Percentiles rank a stretch among this genome's conserved stretches.
Conservation (phyloP, 2,329 filamentous ascomycete species). For the Calycina marina region DNA sequence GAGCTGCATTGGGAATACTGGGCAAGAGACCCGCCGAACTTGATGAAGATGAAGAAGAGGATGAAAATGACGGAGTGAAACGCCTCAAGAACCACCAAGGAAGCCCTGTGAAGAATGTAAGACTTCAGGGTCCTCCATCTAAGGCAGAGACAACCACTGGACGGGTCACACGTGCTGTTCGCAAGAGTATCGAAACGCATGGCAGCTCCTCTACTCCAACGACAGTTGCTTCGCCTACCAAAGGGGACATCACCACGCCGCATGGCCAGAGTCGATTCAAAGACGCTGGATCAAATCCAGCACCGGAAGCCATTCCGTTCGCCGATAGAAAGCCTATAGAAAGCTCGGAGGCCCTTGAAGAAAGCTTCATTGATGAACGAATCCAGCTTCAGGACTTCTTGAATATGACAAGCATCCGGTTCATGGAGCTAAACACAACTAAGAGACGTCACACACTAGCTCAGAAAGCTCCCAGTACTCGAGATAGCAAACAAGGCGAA, state of each 20-base stretch:
- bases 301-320: constrained; percentile 28
- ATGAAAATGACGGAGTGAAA: constrained; percentile 48
- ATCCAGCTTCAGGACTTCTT: constrained; percentile 87
- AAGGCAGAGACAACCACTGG: constrained; percentile 54
- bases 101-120: constrained; percentile 65
- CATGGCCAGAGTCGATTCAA: constrained; percentile 40
- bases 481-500: constrained; percentile 24
- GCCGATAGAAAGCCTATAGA: constrained; percentile 29
- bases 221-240: constrained; percentile 32
- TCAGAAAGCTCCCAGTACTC: constrained; percentile 28
- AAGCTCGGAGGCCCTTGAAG: constrained; percentile 30
- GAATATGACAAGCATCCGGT: constrained; percentile 89
- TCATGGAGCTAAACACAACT: constrained; percentile 96
- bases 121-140: constrained; percentile 52
- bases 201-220: constrained; percentile 27
- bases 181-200: constrained; percentile 30
- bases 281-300: constrained; percentile 28
- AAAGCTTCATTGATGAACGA: constrained; percentile 31
- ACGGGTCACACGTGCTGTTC: constrained; percentile 35
- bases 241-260: constrained; percentile 37
- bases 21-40: constrained; percentile 63
- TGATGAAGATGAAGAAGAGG: constrained; percentile 46
- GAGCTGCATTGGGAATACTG: constrained; percentile 56
- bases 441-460: constrained; percentile 78
- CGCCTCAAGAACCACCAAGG: constrained; percentile 55